Evolutionary conservation across 2,329 filamentous ascomycete species (phyloP), one percentile per base, ranked within the genome.

Genomic region (Westerdykella aurantiaca): DNA sequence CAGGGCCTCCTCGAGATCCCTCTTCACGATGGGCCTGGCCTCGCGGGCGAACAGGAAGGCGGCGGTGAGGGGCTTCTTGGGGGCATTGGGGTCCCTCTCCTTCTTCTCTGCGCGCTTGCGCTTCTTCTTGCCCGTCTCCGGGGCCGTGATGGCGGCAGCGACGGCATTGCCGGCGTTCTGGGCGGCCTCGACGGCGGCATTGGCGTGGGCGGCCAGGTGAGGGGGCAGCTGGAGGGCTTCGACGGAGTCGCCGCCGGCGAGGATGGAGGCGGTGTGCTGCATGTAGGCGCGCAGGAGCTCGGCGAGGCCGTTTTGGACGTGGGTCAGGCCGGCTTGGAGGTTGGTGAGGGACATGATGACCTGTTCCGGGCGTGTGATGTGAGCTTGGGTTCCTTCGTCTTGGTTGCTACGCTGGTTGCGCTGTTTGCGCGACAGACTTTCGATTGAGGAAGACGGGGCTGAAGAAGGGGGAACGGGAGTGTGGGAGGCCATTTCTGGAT

Each of bases 11-110:
- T 66, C 60, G 9, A 69, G 55, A 56, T 94, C 88, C 29, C 75
- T 77, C 45, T 86, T 84, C 56, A 97, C 93, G 64, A 87, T 84
- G 41, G 83, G 79, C 39, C 93, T 86, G 52, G 88, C 88, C 52
- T 86, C 84, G 68, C 94, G 86, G 77, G 95, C 88, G 74, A 89
- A 97, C 48, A 96, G 75, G 75, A 97, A 95, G 75, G 94, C 96
- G 2, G 91, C 89, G 5, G 91, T 97, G 62, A 96, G 70, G 7
- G 91, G 90, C 40, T 90, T 83, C 80, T 96, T 97, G 47, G 91
- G 91, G 6, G 90, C 90, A 68, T 95, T 95, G 55, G 90, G 90
- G 67, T 97, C 91, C 53, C 67, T 71, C 38, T 68, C 66, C 62
- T 74, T 75, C 76, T 90, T 90, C 78, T 93, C 91, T 69, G 86